Percentiles rank a stretch among this genome's conserved stretches.
These are phyloP conservation scores for Venturia effusa DNA, from an alignment of 2,329 filamentous ascomycete species.

Conservation along the genomic window DNA sequence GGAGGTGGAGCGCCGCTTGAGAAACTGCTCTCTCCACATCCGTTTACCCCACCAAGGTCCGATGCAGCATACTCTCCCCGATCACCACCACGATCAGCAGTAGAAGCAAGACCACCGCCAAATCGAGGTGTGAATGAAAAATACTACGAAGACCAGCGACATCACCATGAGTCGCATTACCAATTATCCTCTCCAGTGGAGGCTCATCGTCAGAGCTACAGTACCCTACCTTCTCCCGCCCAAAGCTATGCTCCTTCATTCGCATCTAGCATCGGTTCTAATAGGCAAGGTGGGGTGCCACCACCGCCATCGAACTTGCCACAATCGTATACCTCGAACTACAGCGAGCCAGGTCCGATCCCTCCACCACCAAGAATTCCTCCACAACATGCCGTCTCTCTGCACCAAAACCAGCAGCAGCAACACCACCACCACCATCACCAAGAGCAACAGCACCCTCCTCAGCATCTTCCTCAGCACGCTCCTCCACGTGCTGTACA, in stretches of 20 bases:
- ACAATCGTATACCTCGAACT: not conserved
- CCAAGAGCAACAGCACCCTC: not conserved
- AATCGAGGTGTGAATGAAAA: not conserved
- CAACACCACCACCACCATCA: not conserved
- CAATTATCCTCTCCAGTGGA: conserved; percentile 7
- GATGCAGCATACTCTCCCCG: conserved; percentile 28
- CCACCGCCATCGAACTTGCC: not conserved
- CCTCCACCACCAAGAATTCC: conserved; percentile 3
- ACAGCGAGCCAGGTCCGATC: not conserved
- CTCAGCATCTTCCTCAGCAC: not conserved
- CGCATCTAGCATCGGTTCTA: conserved; percentile 18
- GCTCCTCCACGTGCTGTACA: not conserved
- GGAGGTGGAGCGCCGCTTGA: conserved; percentile 24
- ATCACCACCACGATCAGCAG: conserved; percentile 10
- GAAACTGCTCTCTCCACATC: conserved; percentile 24
- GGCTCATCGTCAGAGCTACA: conserved; percentile 3
- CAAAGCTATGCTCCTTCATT: conserved; percentile 8
- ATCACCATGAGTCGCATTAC: conserved; percentile 5
- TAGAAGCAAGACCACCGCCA: conserved; percentile 8
- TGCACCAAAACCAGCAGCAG: not conserved
- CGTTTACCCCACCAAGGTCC: conserved; percentile 29
- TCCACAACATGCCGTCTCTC: not conserved
- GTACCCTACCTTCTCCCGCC: conserved; percentile 8
- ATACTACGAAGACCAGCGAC: conserved; percentile 4
- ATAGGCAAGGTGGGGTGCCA: conserved; percentile 19